Evolutionary conservation across 257 asterid species (phyloP), one percentile per base, ranked within the genome.

Genomic region (Gentiana straminea): DNA sequence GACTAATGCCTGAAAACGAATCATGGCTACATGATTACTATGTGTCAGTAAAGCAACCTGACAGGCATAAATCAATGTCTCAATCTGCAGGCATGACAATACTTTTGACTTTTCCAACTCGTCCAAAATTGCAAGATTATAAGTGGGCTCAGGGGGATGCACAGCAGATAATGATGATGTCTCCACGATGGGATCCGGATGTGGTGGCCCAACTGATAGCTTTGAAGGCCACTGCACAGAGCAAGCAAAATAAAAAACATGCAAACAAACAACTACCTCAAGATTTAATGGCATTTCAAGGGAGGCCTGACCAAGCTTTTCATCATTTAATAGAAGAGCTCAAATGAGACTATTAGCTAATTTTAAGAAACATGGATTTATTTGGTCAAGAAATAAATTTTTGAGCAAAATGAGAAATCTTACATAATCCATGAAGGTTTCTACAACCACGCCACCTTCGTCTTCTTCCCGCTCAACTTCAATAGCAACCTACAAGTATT

Each of bases 401-500:
- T 12, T 47, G 50, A 64, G 59, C 51, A 35, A 44, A 59, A 47
- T 46, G 60, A 72, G 59, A 65, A 64, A 35, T 41, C 68, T 59
- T 71, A 92, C 98, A 72, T 92, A 92, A 54, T 92, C 98, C 57
- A 62, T 88, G 82, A 92, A 92, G 56, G 98, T 92, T 75, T 92
- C 97, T 62, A 95, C 97, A 49, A 70, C 95, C 84, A 80, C 69
- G 68, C 97, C 98, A 75, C 97, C 95, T 76, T 88, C 97, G 61
- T 85, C 97, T 78, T 92, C 98, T 77, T 92, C 98, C 33, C 94
- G 84, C 75, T 92, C 98, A 68, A 92, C 95, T 68, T 88, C 94
- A 58, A 83, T 80, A 44, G 97, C 97, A 63, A 77, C 95, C 98
- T 91, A 72, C 68, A 56, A 55, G 55, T 62, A 58, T 55, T 62